phyloP scores from a whole-genome alignment of 2,329 filamentous ascomycete species.

The Neonectria magnoliae region DNA sequence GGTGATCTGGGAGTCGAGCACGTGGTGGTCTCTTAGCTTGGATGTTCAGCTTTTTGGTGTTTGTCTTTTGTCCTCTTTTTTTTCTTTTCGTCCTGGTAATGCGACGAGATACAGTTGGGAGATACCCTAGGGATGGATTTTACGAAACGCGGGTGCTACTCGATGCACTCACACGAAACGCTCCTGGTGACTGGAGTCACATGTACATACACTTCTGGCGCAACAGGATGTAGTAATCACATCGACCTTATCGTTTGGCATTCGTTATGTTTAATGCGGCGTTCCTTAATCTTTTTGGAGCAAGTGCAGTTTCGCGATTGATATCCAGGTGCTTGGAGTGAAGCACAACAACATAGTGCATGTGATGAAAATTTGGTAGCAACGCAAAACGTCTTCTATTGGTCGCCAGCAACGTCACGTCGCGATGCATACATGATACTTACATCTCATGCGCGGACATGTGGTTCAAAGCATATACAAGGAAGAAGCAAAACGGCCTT shows the following conservation, averaged over 20 bases:
- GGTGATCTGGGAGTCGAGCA: neutral
- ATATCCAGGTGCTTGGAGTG: neutral
- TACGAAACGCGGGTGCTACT: conserved; percentile 7
- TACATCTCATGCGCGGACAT: conserved; percentile 6
- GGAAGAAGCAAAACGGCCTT: neutral
- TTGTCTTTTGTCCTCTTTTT: neutral
- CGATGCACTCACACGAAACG: conserved; percentile 7
- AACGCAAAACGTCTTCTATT: neutral
- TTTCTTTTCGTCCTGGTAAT: conserved; percentile 7
- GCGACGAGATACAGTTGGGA: conserved; percentile 15
- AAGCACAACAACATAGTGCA: neutral
- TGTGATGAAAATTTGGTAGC: neutral
- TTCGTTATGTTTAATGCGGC: neutral
- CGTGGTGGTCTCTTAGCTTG: neutral
- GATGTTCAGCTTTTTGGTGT: neutral
- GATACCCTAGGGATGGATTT: conserved; percentile 15
- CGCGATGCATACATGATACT: neutral
- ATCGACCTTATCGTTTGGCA: neutral
- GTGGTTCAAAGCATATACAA: conserved; percentile 8
- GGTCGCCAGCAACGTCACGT: neutral
- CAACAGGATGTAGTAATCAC: neutral
- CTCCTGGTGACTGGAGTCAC: conserved; percentile 1
- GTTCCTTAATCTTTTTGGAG: neutral
- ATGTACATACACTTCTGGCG: neutral
- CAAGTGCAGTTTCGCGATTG: neutral